phyloP scores from a whole-genome alignment of 192 early-diverging fungal genomes.

The Jimgerdemannia lactiflua region DNA sequence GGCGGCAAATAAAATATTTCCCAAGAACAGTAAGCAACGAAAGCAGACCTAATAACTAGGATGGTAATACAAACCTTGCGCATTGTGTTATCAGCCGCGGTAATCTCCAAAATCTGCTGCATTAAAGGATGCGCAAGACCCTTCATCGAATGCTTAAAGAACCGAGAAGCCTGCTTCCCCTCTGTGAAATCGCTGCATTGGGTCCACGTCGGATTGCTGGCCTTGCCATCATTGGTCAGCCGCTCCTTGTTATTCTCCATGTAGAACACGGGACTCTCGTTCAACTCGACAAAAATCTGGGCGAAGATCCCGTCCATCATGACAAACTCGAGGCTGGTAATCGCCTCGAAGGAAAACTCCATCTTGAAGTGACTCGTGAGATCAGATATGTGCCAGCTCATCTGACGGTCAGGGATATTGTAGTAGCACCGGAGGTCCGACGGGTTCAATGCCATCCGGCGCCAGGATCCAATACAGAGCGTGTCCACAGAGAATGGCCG shows the following conservation, averaged over 20 bases:
- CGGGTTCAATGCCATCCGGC: conserved; percentile 44
- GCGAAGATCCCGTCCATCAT: conserved; percentile 36
- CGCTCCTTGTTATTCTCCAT: conserved; percentile 27
- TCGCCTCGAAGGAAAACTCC: conserved; percentile 51
- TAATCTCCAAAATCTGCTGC: conserved; percentile 21
- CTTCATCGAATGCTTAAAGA: conserved; percentile 48
- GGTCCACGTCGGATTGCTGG: conserved; percentile 34
- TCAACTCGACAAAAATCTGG: conserved; percentile 47
- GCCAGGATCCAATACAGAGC: conserved; percentile 62
- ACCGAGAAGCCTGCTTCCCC: conserved; percentile 53
- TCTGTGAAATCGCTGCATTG: conserved; percentile 64
- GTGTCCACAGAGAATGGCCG: conserved; percentile 45
- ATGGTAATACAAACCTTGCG: not conserved
- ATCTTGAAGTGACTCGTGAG: conserved; percentile 58
- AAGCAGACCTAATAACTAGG: not conserved
- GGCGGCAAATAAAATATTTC: too few species aligned
- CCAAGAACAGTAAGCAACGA: too few species aligned
- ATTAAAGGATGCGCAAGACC: conserved; percentile 28
- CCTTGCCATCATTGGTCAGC: not conserved
- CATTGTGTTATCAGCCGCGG: not conserved
- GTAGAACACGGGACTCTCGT: conserved; percentile 50
- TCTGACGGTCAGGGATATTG: conserved; percentile 36
- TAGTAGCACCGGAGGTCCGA: conserved; percentile 55
- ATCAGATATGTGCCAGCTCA: conserved; percentile 62
- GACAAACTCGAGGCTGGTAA: conserved; percentile 47